Base-by-base conservation (phyloP, 352 stramenopile species). In the Phytophthora europaea region DNA sequence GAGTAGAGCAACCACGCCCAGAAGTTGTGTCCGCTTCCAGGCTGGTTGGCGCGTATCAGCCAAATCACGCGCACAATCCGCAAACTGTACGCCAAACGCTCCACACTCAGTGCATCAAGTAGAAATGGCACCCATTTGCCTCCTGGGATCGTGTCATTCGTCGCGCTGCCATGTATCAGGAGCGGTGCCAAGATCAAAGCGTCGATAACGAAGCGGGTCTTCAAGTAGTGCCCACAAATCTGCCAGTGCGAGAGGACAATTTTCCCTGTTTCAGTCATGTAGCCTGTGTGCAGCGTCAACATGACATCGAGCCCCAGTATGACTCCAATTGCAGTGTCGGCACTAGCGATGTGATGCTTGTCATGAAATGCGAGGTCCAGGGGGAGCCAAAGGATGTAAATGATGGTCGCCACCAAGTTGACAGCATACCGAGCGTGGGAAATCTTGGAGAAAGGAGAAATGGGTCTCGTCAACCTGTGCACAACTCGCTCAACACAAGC, bases 1-100 rank as follows among this genome's bases (percentile, higher is more conserved):
- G 76, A 87, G 63, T 85, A 90, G 0, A 80, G 61, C 34, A 86
- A 15, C 79, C 73, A 84, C 10, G 64, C 63, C 70, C 76, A 83
- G 6, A 84, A 58, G 22, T 67, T 76, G 15, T 67, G 65, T 0
- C 62, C 64, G 20, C 22, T 52, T 22, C 69, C 69, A 2, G 63
- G 51, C 18, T 72, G 59, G n/a, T 75, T 75, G 0, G 43, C 50
- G 4, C 72, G 61, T 4, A 75, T 28, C 3, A 72, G 6, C 69
- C 73, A 77, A 52, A 80, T 69, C 40, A 74, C 67, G 23, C 77
- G 79, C 8, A 86, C 55, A 7, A 79, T 61, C 16, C 73, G 75
- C 23, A 72, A 50, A 4, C 76, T 61, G 18, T 73, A 68, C 5
- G 79, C 58, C 3, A 70, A 31, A 4, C 65, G 80, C 53, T 48